Conservation (phyloP, 2,329 filamentous ascomycete genomes). For the Sporothrix luriei region DNA sequence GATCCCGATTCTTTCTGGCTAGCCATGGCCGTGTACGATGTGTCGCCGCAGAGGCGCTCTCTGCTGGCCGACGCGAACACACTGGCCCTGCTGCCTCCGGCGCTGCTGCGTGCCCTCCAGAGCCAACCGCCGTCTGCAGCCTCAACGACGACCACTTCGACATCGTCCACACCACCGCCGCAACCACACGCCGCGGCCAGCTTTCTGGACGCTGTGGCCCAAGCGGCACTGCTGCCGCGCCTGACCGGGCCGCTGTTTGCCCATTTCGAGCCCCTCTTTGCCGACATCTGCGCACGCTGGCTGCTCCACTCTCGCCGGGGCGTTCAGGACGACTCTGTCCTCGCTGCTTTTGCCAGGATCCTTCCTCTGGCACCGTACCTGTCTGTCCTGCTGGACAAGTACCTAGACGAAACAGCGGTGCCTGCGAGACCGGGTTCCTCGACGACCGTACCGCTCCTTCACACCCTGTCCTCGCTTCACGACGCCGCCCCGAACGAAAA, state of each 20-base stretch:
- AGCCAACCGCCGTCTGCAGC: constrained; percentile 54
- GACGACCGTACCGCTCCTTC: neutral
- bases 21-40: constrained; percentile 59
- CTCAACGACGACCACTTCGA: constrained; percentile 9
- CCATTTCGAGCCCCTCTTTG: constrained; percentile 73
- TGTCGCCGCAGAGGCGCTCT: constrained; percentile 58
- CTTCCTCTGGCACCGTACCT: constrained; percentile 82
- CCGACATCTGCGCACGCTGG: constrained; percentile 84
- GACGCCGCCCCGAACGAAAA: constrained; percentile 7
- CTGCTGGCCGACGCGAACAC: constrained; percentile 58
- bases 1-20: neutral
- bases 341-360: constrained; percentile 76
- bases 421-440: constrained; percentile 1
- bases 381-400: constrained; percentile 66
- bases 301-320: constrained; percentile 52
- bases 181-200: constrained; percentile 40
- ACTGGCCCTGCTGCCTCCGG: constrained; percentile 65
- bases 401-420: constrained; percentile 41
- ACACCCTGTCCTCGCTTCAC: constrained; percentile 24
- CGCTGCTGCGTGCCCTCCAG: constrained; percentile 69
- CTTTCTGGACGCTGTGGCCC: constrained; percentile 71
- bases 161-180: constrained; percentile 2
- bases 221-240: constrained; percentile 67
- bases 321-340: constrained; percentile 49
- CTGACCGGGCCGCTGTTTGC: constrained; percentile 74